phyloP scores from a whole-genome alignment of 2,329 filamentous ascomycete genomes.

The Metarhizium robertsii region DNA sequence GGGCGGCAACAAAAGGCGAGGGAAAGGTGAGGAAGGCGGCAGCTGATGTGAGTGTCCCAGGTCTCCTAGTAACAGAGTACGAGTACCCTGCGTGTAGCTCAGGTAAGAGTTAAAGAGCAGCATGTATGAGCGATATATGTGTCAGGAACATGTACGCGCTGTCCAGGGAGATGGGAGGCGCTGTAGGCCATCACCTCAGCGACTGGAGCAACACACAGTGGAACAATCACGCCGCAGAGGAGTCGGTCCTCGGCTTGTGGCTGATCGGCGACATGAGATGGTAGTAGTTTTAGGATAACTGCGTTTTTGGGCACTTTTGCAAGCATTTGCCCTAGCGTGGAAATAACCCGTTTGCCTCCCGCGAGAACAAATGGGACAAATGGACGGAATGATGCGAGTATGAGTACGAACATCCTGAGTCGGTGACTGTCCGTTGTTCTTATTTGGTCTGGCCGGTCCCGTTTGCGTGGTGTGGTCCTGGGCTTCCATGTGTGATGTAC shows the following conservation, averaged over 20 bases:
- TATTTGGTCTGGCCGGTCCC: not conserved
- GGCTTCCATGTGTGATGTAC: not conserved
- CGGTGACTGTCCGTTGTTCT: not conserved
- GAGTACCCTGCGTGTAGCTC: conserved; percentile 6
- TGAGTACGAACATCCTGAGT: not conserved
- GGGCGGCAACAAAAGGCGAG: not conserved
- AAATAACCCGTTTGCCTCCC: not conserved
- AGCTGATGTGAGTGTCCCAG: not conserved
- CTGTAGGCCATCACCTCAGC: not conserved
- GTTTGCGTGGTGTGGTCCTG: not conserved
- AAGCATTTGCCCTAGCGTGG: not conserved
- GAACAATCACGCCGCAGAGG: not conserved
- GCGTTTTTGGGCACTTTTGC: not conserved
- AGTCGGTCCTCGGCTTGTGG: not conserved
- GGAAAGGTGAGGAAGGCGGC: not conserved
- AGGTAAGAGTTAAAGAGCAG: not conserved
- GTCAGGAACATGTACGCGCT: not conserved
- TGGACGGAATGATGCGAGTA: not conserved
- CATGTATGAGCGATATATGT: conserved; percentile 9
- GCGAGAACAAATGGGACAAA: not conserved
- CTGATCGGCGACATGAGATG: not conserved
- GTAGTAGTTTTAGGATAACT: not conserved
- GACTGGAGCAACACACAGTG: not conserved
- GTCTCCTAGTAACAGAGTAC: conserved; percentile 6
- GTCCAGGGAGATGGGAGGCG: not conserved